Conservation (phyloP, 2,329 filamentous ascomycete genomes). For the Clarireedia sp. region DNA sequence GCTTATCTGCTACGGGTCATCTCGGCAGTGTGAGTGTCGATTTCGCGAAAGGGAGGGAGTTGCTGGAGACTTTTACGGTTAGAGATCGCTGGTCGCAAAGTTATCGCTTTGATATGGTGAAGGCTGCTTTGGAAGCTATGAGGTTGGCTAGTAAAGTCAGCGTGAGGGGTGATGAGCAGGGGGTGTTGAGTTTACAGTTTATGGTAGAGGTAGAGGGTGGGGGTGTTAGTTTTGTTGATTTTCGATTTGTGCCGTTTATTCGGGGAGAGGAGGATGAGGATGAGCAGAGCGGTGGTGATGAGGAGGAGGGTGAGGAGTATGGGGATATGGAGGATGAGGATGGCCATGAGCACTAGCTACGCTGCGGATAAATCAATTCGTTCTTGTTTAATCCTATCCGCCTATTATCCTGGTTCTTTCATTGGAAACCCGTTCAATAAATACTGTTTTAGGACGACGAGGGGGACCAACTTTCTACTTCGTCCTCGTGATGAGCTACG, state of each 20-base stretch:
- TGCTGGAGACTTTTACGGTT: conserved; percentile 70
- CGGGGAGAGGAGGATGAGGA: conserved; percentile 47
- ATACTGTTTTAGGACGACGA: too few relatives aligned
- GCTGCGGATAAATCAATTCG: too few relatives aligned
- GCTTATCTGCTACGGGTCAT: conserved; percentile 58
- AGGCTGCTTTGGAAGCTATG: conserved; percentile 87
- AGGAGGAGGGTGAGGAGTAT: conserved; percentile 29
- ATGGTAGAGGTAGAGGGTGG: conserved; percentile 81
- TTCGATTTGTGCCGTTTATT: conserved; percentile 69
- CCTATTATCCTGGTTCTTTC: too few relatives aligned
- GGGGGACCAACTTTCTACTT: too few relatives aligned
- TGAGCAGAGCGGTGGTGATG: conserved; percentile 34
- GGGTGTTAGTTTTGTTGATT: conserved; percentile 68
- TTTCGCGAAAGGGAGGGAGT: conserved; percentile 54
- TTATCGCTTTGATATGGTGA: conserved; percentile 83
- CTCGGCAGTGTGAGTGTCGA: conserved; percentile 58
- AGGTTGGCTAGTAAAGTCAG: conserved; percentile 86
- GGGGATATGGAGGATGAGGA: conserved; percentile 18
- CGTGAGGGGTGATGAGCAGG: conserved; percentile 77
- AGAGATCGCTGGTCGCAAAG: conserved; percentile 53
- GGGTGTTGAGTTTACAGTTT: conserved; percentile 89
- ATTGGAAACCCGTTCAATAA: too few relatives aligned
- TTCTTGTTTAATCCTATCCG: too few relatives aligned
- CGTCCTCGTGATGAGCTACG: too few relatives aligned
- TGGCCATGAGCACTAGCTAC: background rate